These are phyloP conservation scores for Hypoxylon sp. DNA, from an alignment of 2,329 filamentous ascomycete species.

Conservation along the genomic window DNA sequence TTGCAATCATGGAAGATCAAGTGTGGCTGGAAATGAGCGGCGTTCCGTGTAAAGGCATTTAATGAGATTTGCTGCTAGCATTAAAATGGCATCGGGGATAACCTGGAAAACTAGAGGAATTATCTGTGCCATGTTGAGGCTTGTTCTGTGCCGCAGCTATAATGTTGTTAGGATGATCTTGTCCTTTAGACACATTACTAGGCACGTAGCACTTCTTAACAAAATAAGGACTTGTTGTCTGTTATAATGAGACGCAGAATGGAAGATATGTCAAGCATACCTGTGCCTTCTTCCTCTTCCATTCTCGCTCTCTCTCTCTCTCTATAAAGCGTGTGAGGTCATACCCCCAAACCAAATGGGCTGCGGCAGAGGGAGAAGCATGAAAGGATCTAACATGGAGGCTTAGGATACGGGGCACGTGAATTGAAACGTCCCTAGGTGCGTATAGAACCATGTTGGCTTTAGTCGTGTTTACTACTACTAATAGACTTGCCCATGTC, in stretches of 20 bases:
- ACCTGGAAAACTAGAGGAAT: background rate
- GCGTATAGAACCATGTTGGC: no score
- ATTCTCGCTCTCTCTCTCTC: no score
- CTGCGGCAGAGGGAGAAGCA: no score
- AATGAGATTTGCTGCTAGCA: constrained; percentile 41
- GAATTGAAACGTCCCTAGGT: constrained; percentile 7
- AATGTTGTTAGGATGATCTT: background rate
- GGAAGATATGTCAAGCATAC: no score
- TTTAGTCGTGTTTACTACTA: no score
- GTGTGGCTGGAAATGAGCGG: constrained; percentile 40
- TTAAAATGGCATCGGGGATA: constrained; percentile 27
- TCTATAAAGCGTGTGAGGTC: no score
- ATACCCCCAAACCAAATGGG: no score
- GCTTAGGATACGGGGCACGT: constrained; percentile 13
- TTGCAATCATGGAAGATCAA: background rate
- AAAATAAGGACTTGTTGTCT: background rate
- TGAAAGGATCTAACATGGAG: constrained; percentile 1
- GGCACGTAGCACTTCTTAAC: background rate
- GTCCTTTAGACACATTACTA: background rate
- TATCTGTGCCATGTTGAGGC: background rate
- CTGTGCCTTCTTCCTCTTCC: no score
- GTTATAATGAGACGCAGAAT: no score
- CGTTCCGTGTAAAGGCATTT: constrained; percentile 51
- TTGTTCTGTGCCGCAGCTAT: background rate
- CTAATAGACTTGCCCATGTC: no score